These are phyloP conservation scores for Nicotiana rustica DNA, from an alignment of 305 asterid genomes.

Conservation along the genomic window DNA sequence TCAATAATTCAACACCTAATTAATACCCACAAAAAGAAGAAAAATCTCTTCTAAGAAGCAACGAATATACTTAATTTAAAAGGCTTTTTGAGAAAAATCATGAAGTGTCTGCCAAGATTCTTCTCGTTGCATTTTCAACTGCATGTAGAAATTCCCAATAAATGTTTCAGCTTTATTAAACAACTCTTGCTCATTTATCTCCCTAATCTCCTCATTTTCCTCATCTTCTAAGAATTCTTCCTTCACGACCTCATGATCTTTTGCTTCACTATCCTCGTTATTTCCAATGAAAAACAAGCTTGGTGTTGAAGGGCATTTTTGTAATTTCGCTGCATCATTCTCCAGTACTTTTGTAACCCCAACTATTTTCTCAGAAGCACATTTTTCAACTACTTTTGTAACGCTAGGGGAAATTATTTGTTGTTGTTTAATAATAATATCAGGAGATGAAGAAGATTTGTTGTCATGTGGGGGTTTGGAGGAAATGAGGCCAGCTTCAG, in stretches of 20 bases:
- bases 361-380: conserved; percentile 39
- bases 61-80: background rate
- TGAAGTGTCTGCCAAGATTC: conserved; percentile 56
- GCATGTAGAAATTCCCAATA: conserved; percentile 70
- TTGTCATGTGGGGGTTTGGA: conserved; percentile 13
- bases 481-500: conserved; percentile 75
- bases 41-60: background rate
- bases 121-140: conserved; percentile 78
- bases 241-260: conserved; percentile 29
- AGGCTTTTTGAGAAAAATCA: conserved; percentile 44
- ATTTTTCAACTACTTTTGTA: conserved; percentile 31
- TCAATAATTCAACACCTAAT: no score
- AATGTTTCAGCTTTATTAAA: conserved; percentile 68
- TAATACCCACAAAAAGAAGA: no score
- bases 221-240: conserved; percentile 31
- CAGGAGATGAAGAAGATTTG: background rate
- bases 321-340: conserved; percentile 10
- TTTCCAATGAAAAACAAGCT: conserved; percentile 58
- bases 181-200: conserved; percentile 53
- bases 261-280: background rate
- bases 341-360: conserved; percentile 12
- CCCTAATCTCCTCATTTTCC: conserved; percentile 38
- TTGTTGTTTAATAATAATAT: conserved; percentile 17
- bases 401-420: conserved; percentile 9
- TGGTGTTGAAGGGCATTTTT: conserved; percentile 44